Conservation (phyloP, 78 protist species). For the Goniomonas avonlea region DNA sequence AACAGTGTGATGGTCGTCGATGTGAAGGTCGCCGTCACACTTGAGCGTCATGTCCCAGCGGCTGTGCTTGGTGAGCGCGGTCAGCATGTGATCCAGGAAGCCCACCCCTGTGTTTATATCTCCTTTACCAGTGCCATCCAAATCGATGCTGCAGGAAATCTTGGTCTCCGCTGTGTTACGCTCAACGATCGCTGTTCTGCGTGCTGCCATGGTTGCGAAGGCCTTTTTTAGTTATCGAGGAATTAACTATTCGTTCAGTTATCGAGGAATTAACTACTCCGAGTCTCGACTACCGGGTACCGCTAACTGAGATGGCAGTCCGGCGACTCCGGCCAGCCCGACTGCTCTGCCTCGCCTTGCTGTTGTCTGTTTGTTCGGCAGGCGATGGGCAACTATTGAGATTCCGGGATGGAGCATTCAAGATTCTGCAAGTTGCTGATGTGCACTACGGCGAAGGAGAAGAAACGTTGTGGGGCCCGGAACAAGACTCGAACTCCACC, state of each 20-base stretch:
- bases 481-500: conserved; percentile 8
- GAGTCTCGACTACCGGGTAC: no score
- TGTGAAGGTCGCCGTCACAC: conserved; percentile 59
- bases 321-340: no score
- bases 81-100: conserved; percentile 70
- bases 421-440: conserved; percentile 22
- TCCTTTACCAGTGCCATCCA: conserved; percentile 37
- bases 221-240: no score
- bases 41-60: conserved; percentile 10
- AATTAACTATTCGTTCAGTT: no score
- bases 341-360: no score
- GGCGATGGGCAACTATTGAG: not conserved
- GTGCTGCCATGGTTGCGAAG: no score
- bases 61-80: conserved; percentile 54
- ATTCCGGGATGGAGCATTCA: conserved; percentile 11
- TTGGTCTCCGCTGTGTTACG: conserved; percentile 45
- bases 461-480: conserved; percentile 17
- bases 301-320: no score
- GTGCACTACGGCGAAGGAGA: conserved; percentile 36
- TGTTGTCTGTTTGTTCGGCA: conserved; percentile 7
- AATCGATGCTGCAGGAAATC: not conserved
- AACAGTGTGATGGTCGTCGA: conserved; percentile 71
- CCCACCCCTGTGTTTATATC: conserved; percentile 53
- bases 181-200: not conserved
- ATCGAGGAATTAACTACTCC: no score